phyloP scores from a whole-genome alignment of 352 stramenopile species.

The Phytophthora capsici region DNA sequence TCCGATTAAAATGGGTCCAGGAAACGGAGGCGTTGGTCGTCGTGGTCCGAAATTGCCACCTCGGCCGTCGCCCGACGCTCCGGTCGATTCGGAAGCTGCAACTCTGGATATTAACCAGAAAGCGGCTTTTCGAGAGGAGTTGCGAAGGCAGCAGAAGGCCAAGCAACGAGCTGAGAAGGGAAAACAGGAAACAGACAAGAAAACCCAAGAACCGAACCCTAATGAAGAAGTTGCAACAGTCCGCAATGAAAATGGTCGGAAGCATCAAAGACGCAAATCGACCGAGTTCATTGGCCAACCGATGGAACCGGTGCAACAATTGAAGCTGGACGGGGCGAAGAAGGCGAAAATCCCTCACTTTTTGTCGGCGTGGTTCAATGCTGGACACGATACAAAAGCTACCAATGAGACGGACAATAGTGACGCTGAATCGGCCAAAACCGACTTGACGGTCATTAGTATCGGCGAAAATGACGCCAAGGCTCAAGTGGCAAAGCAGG shows the following conservation, averaged over 20 bases:
- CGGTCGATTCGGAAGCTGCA: conserved; percentile 56
- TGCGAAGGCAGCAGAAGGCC: conserved; percentile 52
- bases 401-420: conserved; percentile 33
- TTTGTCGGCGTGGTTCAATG: conserved; percentile 73
- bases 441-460: conserved; percentile 36
- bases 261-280: conserved; percentile 45
- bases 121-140: conserved; percentile 52
- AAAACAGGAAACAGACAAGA: conserved; percentile 20
- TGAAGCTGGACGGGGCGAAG: conserved; percentile 69
- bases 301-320: conserved; percentile 63
- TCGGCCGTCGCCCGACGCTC: conserved; percentile 13
- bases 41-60: conserved; percentile 21
- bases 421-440: conserved; percentile 24
- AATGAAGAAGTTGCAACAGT: conserved; percentile 52
- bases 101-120: conserved; percentile 71
- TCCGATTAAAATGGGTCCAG: conserved; percentile 68
- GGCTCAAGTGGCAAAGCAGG: conserved; percentile 3
- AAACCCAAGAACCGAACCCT: conserved; percentile 19
- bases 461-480: conserved; percentile 18
- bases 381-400: conserved; percentile 48
- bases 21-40: conserved; percentile 22
- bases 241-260: conserved; percentile 45
- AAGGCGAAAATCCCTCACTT: conserved; percentile 83
- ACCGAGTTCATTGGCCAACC: conserved; percentile 57
- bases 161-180: conserved; percentile 43